Evolutionary conservation across 2,329 filamentous ascomycete species (phyloP).

Genomic region (Verticillium albo-atrum): DNA sequence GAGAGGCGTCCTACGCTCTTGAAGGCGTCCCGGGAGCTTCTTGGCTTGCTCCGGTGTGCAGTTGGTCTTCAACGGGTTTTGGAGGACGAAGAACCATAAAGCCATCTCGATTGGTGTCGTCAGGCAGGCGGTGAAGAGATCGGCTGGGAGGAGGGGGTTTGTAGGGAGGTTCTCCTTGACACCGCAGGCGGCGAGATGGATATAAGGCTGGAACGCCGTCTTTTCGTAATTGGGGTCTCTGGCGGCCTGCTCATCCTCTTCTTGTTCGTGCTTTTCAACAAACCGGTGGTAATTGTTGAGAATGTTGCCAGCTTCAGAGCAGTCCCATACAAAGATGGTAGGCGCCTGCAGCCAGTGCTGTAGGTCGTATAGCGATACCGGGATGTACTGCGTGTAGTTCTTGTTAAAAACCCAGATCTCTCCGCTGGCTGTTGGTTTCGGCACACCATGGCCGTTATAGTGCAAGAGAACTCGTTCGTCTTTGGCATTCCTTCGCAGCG

Average conservation of each 20-base stretch:
- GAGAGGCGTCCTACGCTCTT: slow-evolving; percentile 87
- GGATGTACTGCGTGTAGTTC: slow-evolving; percentile 98
- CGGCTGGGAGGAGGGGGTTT: slow-evolving; percentile 87
- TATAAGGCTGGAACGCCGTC: slow-evolving; percentile 64
- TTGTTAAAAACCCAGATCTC: slow-evolving; percentile 99
- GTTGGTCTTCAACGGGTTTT: slow-evolving; percentile 70
- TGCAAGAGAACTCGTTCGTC: slow-evolving; percentile 96
- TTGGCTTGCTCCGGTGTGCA: slow-evolving; percentile 79
- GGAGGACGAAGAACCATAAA: slow-evolving; percentile 90
- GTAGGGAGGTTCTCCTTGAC: slow-evolving; percentile 91
- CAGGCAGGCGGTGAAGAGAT: slow-evolving; percentile 92
- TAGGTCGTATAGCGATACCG: slow-evolving; percentile 89
- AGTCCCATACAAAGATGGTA: slow-evolving; percentile 96
- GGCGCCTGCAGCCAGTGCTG: slow-evolving; percentile 95
- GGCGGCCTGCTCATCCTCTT: slow-evolving; percentile 71
- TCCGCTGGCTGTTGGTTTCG: slow-evolving; percentile 88
- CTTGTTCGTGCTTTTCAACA: slow-evolving; percentile 89
- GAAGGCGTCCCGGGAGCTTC: slow-evolving; percentile 84
- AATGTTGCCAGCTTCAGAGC: slow-evolving; percentile 93
- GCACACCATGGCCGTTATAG: slow-evolving; percentile 97
- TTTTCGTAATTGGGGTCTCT: slow-evolving; percentile 82
- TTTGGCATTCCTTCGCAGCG: slow-evolving; percentile 85
- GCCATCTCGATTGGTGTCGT: slow-evolving; percentile 98
- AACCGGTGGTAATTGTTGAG: slow-evolving; percentile 92
- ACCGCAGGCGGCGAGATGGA: slow-evolving; percentile 88